phyloP scores from a whole-genome alignment of 768 basidiomycete genomes.

The Mycena olivaceomarginata region DNA sequence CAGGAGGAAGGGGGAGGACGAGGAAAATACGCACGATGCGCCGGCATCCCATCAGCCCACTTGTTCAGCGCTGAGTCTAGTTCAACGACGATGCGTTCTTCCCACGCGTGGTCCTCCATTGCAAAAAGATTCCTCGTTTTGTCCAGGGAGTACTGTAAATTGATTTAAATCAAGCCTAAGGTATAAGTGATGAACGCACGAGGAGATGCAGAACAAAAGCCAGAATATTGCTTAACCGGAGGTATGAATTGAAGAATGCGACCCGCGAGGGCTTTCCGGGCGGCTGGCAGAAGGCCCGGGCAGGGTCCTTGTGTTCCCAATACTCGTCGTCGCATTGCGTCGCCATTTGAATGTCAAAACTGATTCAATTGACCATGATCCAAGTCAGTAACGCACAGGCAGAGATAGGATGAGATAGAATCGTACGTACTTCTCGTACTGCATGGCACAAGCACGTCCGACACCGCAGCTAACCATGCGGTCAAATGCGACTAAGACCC shows the following conservation, averaged over 20 bases:
- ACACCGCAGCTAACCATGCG: constrained; percentile 68
- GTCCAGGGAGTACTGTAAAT: constrained; percentile 77
- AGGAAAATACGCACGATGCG: constrained; percentile 26
- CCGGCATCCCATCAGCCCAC: constrained; percentile 85
- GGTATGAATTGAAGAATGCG: constrained; percentile 62
- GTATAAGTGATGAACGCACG: constrained; percentile 51
- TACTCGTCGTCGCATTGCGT: constrained; percentile 54
- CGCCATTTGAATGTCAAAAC: constrained; percentile 68
- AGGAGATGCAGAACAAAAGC: constrained; percentile 73
- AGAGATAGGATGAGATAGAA: not conserved
- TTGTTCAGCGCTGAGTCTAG: constrained; percentile 86
- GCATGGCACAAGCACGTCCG: constrained; percentile 82
- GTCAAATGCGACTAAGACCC: constrained; percentile 65
- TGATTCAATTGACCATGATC: constrained; percentile 36
- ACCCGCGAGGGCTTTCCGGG: constrained; percentile 59
- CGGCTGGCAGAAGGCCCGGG: constrained; percentile 68
- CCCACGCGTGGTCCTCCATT: constrained; percentile 69
- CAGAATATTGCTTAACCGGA: constrained; percentile 58
- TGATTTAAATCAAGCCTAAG: not conserved
- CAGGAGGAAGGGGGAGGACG: not conserved
- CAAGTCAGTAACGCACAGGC: no score
- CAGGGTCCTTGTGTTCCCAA: constrained; percentile 24
- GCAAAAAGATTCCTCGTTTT: constrained; percentile 73
- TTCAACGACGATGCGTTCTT: constrained; percentile 80
- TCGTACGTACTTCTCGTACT: constrained; percentile 81